A percentile compares a stretch with the other conserved stretches of the same genome.
phyloP scores from a whole-genome alignment of 1,139 yeast genomes.

The Trichomonascaceae sp. region DNA sequence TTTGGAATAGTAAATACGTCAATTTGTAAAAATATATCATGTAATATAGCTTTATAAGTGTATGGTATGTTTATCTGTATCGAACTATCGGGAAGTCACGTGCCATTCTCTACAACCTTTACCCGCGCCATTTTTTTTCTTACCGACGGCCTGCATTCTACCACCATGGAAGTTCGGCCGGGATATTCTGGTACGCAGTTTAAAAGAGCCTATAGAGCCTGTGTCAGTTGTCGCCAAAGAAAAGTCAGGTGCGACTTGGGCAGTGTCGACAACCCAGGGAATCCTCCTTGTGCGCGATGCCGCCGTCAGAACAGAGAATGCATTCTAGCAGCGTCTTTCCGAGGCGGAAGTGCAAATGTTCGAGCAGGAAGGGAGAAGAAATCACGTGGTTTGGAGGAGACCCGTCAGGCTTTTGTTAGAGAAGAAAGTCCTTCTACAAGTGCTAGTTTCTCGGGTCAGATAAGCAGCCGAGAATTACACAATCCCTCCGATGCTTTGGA shows the following conservation, averaged over 20 bases:
- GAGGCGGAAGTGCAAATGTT: slow-evolving; percentile 52
- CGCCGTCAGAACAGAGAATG: slow-evolving; percentile 75
- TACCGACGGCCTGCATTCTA: not conserved
- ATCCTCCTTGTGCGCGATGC: slow-evolving; percentile 84
- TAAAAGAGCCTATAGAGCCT: slow-evolving; percentile 71
- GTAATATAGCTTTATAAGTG: too few relatives aligned
- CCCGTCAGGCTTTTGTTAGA: not conserved
- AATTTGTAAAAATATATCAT: too few relatives aligned
- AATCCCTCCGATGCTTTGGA: slow-evolving; percentile 59
- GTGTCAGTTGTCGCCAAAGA: slow-evolving; percentile 73
- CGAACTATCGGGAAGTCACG: not conserved
- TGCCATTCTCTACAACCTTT: not conserved
- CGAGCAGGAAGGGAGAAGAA: slow-evolving; percentile 32
- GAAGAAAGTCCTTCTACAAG: not conserved
- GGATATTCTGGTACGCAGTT: slow-evolving; percentile 24
- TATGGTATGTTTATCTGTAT: too few relatives aligned
- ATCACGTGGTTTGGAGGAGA: not conserved
- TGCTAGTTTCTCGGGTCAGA: slow-evolving; percentile 7
- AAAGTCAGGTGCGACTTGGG: slow-evolving; percentile 86
- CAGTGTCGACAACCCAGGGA: slow-evolving; percentile 61
- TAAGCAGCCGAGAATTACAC: slow-evolving; percentile 33
- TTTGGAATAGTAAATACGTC: not conserved
- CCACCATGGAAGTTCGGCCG: not conserved
- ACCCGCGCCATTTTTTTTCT: not conserved
- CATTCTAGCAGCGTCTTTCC: slow-evolving; percentile 58